Conservation (phyloP, 768 basidiomycete genomes). For the Pluteus cervinus region DNA sequence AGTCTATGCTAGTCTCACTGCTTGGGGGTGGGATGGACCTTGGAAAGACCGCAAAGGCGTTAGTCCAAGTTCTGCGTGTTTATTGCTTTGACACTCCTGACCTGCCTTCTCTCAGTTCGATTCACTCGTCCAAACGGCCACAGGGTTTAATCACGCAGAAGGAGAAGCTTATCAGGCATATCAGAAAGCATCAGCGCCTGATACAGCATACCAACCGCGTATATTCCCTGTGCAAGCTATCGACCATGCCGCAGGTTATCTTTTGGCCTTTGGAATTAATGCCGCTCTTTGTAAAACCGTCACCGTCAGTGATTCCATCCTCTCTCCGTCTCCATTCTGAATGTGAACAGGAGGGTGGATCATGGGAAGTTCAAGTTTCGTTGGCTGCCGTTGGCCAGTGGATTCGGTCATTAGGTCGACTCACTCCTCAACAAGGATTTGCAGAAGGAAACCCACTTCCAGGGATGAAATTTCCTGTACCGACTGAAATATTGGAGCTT, state of each 20-base stretch:
- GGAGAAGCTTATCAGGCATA: constrained; percentile 37
- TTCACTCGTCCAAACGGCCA: constrained; percentile 57
- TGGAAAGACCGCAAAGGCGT: constrained; percentile 51
- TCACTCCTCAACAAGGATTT: constrained; percentile 35
- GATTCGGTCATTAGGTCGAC: constrained; percentile 47
- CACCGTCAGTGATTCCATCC: constrained; percentile 25
- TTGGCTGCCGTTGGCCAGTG: constrained; percentile 51
- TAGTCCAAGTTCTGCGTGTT: constrained; percentile 11
- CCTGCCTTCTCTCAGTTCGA: constrained; percentile 43
- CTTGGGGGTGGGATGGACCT: constrained; percentile 54
- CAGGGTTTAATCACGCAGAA: constrained; percentile 56
- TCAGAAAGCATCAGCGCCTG: constrained; percentile 4
- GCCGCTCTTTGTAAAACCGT: constrained; percentile 49
- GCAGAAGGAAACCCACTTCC: constrained; percentile 34
- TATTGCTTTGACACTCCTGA: not conserved
- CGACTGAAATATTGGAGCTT: constrained; percentile 30
- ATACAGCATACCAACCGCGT: constrained; percentile 13
- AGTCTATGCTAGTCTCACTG: constrained; percentile 46
- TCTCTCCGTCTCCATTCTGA: not conserved
- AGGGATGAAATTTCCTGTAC: constrained; percentile 20
- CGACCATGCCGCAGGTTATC: constrained; percentile 54
- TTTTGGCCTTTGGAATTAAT: constrained; percentile 53
- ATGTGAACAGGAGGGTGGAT: constrained; percentile 45
- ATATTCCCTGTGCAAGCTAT: constrained; percentile 53
- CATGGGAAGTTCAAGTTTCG: constrained; percentile 55